These are phyloP conservation scores for Colletotrichum zoysiae DNA, from an alignment of 2,329 filamentous ascomycete genomes.

Conservation along the genomic window DNA sequence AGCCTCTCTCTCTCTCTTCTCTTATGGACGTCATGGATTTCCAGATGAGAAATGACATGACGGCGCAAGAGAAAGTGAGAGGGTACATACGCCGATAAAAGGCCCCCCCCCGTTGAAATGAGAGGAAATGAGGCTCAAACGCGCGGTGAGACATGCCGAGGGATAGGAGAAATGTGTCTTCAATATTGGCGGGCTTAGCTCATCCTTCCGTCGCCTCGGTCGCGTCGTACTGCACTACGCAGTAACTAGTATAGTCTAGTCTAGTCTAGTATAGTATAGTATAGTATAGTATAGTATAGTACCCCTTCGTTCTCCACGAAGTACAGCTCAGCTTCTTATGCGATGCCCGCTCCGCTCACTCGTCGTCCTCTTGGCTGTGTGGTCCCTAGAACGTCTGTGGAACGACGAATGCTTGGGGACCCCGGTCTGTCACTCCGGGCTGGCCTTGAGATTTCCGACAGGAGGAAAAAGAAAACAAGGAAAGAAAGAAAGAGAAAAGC, in stretches of 20 bases:
- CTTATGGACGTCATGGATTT: neutral
- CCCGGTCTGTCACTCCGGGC: constrained; percentile 19
- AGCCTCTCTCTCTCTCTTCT: neutral
- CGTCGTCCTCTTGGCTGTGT: constrained; percentile 8
- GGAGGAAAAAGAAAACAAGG: too few relatives aligned
- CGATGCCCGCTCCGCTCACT: neutral
- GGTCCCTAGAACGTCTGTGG: constrained; percentile 33
- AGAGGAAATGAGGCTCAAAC: constrained; percentile 39
- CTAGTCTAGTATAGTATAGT: too few relatives aligned
- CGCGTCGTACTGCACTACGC: neutral
- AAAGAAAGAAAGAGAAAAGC: constrained; percentile 16
- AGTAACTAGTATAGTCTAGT: too few relatives aligned
- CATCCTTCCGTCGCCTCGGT: constrained; percentile 16
- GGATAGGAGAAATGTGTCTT: constrained; percentile 20
- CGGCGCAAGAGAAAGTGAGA: neutral
- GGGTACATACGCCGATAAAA: too few relatives aligned
- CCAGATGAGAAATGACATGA: constrained; percentile 22
- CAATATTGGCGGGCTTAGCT: neutral
- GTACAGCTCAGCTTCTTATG: neutral
- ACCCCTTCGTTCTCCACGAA: constrained; percentile 2
- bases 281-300: too few relatives aligned
- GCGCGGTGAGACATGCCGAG: constrained; percentile 11
- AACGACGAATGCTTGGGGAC: constrained; percentile 27
- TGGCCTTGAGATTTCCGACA: too few relatives aligned
- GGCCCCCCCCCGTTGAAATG: neutral